A percentile compares a stretch with the other conserved stretches of the same genome.
Conservation (phyloP, 1,284 basidiomycete species). For the Clitocybe nebularis region DNA sequence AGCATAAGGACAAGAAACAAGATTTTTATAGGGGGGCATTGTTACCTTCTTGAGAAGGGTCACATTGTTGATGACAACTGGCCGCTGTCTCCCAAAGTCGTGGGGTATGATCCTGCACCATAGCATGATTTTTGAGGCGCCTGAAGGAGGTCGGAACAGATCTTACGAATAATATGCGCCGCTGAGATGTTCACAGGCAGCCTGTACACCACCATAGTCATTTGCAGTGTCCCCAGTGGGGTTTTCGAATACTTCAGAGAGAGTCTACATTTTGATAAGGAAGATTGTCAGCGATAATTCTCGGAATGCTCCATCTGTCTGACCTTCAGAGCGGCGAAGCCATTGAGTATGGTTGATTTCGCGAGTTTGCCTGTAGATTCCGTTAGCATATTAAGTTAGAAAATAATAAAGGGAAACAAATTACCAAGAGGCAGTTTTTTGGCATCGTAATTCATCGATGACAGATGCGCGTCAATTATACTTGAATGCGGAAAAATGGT, state of each 20-base stretch:
- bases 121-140: not conserved
- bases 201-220: slow-evolving; percentile 31
- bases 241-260: slow-evolving; percentile 50
- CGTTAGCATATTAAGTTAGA: slow-evolving; percentile 4
- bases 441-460: slow-evolving; percentile 70
- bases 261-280: slow-evolving; percentile 28
- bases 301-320: too few relatives aligned
- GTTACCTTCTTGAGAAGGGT: slow-evolving; percentile 40
- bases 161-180: slow-evolving; percentile 57
- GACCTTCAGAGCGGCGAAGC: slow-evolving; percentile 58
- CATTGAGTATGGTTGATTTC: slow-evolving; percentile 53
- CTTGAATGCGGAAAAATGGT: slow-evolving; percentile 29
- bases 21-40: not conserved
- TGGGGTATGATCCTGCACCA: slow-evolving; percentile 54
- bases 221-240: slow-evolving; percentile 38
- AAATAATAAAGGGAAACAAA: not conserved
- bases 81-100: slow-evolving; percentile 51
- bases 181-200: slow-evolving; percentile 46
- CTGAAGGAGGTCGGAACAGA: not conserved
- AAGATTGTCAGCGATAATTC: not conserved
- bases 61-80: slow-evolving; percentile 40
- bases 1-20: not conserved
- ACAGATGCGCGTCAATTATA: slow-evolving; percentile 52
- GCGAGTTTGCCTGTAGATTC: slow-evolving; percentile 47
- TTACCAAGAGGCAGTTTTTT: slow-evolving; percentile 62